phyloP scores from a whole-genome alignment of 495 filamentous ascomycete species.

The Daldinia grandis region DNA sequence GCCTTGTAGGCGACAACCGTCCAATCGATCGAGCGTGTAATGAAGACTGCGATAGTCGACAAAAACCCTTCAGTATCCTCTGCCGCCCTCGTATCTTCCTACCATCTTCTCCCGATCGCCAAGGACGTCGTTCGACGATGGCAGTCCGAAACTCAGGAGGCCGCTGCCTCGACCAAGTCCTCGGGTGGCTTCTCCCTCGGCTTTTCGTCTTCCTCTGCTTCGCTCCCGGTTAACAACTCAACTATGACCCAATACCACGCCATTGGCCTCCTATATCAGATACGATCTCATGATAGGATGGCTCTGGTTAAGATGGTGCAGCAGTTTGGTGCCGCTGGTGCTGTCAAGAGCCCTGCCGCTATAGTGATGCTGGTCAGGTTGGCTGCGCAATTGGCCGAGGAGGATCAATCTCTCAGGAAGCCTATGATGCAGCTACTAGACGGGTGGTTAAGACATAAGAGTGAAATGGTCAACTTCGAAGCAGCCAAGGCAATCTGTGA shows the following conservation, averaged over 20 bases:
- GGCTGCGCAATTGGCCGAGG: constrained; percentile 93
- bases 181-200: constrained; percentile 88
- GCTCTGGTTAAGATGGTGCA: constrained; percentile 99
- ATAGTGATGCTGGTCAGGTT: constrained; percentile 90
- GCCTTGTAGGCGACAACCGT: constrained; percentile 84
- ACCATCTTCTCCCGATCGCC: constrained; percentile 96
- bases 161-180: constrained; percentile 86
- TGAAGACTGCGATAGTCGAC: constrained; percentile 99
- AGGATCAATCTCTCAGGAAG: constrained; percentile 86
- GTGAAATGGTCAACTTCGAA: constrained; percentile 99
- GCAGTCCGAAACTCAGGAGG: constrained; percentile 99
- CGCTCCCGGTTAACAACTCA: constrained; percentile 77
- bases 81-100: constrained; percentile 95
- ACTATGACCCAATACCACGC: constrained; percentile 99
- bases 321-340: constrained; percentile 90
- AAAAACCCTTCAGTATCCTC: constrained; percentile 98
- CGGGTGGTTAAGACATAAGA: constrained; percentile 97
- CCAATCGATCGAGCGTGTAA: constrained; percentile 95
- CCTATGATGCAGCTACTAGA: constrained; percentile 95
- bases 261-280: constrained; percentile 96
- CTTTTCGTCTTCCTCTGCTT: constrained; percentile 77
- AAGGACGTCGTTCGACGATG: constrained; percentile 95
- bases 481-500: constrained; percentile 97
- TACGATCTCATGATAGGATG: constrained; percentile 98
- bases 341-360: constrained; percentile 92